Base-by-base conservation (phyloP, 805 yeast species). In the Suhomyces canberraensis region DNA sequence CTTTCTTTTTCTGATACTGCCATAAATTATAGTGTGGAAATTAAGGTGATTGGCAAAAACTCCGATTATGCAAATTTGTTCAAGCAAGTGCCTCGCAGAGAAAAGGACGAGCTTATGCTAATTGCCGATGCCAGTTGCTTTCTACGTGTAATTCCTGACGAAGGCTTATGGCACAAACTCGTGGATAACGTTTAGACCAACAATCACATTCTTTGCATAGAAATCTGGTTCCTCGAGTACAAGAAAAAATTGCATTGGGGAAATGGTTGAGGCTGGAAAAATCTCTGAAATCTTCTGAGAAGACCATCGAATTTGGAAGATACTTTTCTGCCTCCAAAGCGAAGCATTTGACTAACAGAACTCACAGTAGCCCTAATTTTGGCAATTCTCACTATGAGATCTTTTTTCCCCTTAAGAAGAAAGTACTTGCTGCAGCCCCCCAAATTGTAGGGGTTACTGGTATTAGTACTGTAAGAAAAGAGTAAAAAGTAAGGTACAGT, bases 1-100 rank as follows among this genome's bases (percentile, higher is more conserved):
- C 47, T 46, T 26, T 54, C 51, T 11, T 54, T 58, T 25, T 44
- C 58, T 0, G 63, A 54, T 29, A 50, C 63, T 4, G 50, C 61
- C 11, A 44, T 58, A 32, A 51, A 56, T 34, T 58, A 57, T 39
- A 51, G 59, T 29, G 51, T 58, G 11, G 61, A 58, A 36, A 54
- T 58, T 2, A 41, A 58, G 7, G 47, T 57, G 13, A 50, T 58
- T 25, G 61, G 59, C 4, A 55, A 51, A 31, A 34, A 40, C 15
- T 46, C 56, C 7, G 47, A 51, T 17, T 53, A 57, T 42, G 42
- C 45, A 4, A 31, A 33, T 20, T 28, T 36, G 3, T 28, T 34
- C 26, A 37, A 37, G 18, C 36, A 24, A 29, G 31, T 28, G 28
- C 3, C 31, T 4, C 29, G 25, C 15, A n/a, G 38, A 16, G 40